Evolutionary conservation across 345 rosid species (phyloP), one percentile per base, ranked within the genome.

Genomic region (Citrus sp.): DNA sequence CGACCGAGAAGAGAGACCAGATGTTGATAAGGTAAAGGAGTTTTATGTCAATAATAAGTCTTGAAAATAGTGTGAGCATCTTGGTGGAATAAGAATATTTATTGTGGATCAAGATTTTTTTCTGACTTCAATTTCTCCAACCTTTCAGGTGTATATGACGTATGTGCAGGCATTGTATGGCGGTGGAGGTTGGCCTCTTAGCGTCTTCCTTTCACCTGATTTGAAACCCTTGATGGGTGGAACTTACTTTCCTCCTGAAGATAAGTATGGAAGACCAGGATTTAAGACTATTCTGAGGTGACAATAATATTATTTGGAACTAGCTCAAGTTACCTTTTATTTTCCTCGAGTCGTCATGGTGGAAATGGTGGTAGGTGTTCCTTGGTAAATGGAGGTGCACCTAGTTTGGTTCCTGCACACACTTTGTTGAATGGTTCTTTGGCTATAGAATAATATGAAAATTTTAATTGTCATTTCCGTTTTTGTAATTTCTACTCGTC

Each of bases 211-310:
- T 81, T 89, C 99, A 78, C 97, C 98, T 81, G 96, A 95, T 88
- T 82, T 95, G 77, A 95, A 93, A 84, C 99, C 99, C 12, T 81
- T 93, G 75, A 91, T 95, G 98, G 97, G 99, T 70, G 99, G 98
- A 84, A 95, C 97, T 77, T 95, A 93, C 87, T 95, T 95, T 59
- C 98, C 98, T 51, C 97, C 98, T 0, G 87, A 93, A 80, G 96
- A 93, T 86, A 91, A 90, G 58, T 87, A 90, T 77, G 98, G 97
- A 79, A 88, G 94, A 78, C 98, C 98, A 9, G 99, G 99, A 56
- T 93, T 95, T 85, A 95, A 92, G 87, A 92, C 97, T 73, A 83
- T 92, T 74, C 90, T 93, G 13, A 93, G 85, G 94, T 93, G 76
- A 67, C 78, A 22, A 67, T 40, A 60, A 2, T 24, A 14, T 75